Conservation (phyloP, 495 filamentous ascomycete species). For the Xylaria acuta region DNA sequence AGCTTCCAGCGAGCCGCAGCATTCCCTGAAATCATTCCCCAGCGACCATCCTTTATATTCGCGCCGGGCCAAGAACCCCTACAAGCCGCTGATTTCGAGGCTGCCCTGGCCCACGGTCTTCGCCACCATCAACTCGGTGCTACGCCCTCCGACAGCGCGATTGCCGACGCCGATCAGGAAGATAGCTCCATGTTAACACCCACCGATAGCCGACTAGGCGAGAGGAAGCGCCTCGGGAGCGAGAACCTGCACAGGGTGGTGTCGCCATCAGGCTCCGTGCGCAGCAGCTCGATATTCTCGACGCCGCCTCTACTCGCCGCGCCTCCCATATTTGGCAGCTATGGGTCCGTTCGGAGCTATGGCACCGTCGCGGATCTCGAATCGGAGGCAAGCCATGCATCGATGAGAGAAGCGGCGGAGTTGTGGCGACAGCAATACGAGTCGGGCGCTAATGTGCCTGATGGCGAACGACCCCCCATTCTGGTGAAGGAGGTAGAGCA, state of each 20-base stretch:
- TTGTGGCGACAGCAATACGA: conserved; percentile 75
- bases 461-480: conserved; percentile 77
- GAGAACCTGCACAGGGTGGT: conserved; percentile 40
- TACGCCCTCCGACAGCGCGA: conserved; percentile 31
- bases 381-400: conserved; percentile 69
- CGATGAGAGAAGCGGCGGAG: conserved; percentile 73
- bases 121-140: conserved; percentile 50
- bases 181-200: conserved; percentile 34
- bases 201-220: conserved; percentile 45
- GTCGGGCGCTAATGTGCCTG: conserved; percentile 48
- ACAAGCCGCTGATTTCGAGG: conserved; percentile 42
- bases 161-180: conserved; percentile 27
- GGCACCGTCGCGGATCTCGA: conserved; percentile 64
- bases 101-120: conserved; percentile 46
- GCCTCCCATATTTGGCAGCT: conserved; percentile 68
- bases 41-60: conserved; percentile 72
- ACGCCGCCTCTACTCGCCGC: conserved; percentile 69
- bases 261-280: conserved; percentile 38
- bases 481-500: conserved; percentile 87
- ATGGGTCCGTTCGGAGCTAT: conserved; percentile 70
- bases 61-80: conserved; percentile 53
- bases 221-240: conserved; percentile 49
- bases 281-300: conserved; percentile 60
- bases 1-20: conserved; percentile 92
- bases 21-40: conserved; percentile 84